Conservation (phyloP, 1,284 basidiomycete genomes). For the Singerocomus inundabilis region DNA sequence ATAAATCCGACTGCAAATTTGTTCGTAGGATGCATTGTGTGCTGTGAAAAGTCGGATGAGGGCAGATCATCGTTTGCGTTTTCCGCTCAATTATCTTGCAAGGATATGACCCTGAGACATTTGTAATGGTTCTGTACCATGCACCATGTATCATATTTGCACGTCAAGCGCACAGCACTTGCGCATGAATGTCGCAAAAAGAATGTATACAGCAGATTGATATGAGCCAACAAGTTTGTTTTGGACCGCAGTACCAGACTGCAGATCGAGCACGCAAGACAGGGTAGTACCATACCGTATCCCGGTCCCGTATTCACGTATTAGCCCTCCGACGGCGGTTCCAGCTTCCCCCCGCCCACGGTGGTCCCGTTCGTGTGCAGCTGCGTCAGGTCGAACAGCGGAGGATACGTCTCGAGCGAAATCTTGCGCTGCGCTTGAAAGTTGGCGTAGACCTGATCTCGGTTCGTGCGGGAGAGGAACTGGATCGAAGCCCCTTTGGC, state of each 20-base stretch:
- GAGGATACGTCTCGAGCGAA: conserved; percentile 31
- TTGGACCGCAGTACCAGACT: neutral
- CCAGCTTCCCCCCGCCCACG: conserved; percentile 22
- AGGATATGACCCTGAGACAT: no score
- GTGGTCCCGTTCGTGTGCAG: conserved; percentile 22
- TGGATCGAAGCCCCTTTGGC: conserved; percentile 38
- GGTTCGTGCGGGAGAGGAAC: conserved; percentile 37
- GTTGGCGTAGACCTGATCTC: conserved; percentile 33
- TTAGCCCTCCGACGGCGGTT: conserved; percentile 9
- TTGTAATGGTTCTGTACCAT: no score
- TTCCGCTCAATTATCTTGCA: neutral
- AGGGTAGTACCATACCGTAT: no score
- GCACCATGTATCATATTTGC: neutral
- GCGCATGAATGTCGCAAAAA: neutral
- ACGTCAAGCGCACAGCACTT: neutral
- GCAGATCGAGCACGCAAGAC: neutral
- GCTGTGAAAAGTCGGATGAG: no score
- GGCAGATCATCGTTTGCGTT: neutral
- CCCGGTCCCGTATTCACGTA: no score
- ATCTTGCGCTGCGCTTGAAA: conserved; percentile 28
- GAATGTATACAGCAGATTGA: neutral
- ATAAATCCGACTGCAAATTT: neutral
- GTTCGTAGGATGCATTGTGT: no score
- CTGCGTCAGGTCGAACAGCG: conserved; percentile 26
- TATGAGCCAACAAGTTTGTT: no score